These are phyloP conservation scores for Fraxinus quadrangulata DNA, from an alignment of 257 asterid genomes.

Conservation along the genomic window DNA sequence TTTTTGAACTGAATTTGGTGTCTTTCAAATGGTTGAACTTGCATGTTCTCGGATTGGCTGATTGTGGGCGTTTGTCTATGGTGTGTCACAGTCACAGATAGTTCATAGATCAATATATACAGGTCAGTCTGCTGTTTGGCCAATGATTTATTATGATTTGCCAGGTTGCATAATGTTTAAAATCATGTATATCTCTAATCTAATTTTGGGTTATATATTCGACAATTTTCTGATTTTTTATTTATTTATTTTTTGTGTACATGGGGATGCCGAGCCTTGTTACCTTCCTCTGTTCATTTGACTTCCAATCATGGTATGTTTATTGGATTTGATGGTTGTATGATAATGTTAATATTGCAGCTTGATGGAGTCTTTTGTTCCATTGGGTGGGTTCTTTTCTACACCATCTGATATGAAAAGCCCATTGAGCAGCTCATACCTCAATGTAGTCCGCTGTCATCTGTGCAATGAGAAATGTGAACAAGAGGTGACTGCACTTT, in stretches of 20 bases:
- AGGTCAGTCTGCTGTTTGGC: no score
- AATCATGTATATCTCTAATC: not conserved
- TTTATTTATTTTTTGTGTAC: not conserved
- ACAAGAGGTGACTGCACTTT: conserved; percentile 52
- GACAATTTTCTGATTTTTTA: not conserved
- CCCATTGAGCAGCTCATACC: conserved; percentile 42
- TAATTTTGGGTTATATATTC: not conserved
- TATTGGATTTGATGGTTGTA: conserved; percentile 19
- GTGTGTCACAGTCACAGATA: no score
- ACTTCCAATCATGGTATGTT: not conserved
- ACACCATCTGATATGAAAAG: conserved; percentile 54
- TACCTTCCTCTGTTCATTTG: not conserved
- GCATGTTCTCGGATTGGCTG: no score
- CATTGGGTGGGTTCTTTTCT: conserved; percentile 92
- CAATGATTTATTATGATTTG: no score
- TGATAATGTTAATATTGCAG: conserved; percentile 44
- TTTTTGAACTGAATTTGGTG: no score
- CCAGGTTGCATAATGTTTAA: not conserved
- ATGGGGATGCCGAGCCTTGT: not conserved
- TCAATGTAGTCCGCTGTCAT: conserved; percentile 45
- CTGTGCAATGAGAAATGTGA: conserved; percentile 71
- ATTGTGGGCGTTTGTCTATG: no score
- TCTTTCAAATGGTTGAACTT: no score
- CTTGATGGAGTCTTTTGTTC: conserved; percentile 97
- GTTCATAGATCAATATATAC: no score